phyloP scores from a whole-genome alignment of 73 alveolate genomes.

The Paraurostyla sp. region DNA sequence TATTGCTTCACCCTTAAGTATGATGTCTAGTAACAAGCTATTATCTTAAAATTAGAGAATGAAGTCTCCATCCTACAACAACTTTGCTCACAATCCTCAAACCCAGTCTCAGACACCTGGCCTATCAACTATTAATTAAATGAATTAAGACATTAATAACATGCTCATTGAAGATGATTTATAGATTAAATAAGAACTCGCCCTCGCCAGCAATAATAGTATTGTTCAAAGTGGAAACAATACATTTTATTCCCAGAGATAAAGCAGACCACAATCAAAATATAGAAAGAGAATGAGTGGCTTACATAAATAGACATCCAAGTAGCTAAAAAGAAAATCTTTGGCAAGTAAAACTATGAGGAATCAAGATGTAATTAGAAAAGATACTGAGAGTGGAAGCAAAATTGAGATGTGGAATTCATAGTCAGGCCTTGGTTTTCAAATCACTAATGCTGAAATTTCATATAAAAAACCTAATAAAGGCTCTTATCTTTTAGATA shows the following conservation, averaged over 20 bases:
- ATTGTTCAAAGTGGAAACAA: not conserved
- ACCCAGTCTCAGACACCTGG: not conserved
- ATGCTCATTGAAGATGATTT: constrained; percentile 25
- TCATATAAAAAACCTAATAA: too few relatives aligned
- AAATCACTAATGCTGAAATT: too few relatives aligned
- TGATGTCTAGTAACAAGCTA: too few relatives aligned
- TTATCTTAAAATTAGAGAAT: too few relatives aligned
- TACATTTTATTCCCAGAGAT: not conserved
- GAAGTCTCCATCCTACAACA: too few relatives aligned
- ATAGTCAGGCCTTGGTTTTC: not conserved
- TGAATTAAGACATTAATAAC: constrained; percentile 19
- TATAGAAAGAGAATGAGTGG: not conserved
- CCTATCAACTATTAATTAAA: not conserved
- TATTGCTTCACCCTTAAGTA: too few relatives aligned
- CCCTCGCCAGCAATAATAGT: too few relatives aligned
- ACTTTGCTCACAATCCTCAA: too few relatives aligned
- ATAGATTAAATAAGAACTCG: not conserved
- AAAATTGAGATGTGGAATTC: constrained; percentile 4
- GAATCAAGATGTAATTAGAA: not conserved
- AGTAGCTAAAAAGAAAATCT: not conserved
- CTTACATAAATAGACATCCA: not conserved
- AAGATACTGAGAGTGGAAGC: not conserved
- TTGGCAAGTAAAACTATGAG: not conserved
- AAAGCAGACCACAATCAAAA: not conserved
- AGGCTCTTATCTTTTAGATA: not conserved